Base-by-base conservation (phyloP, 306 rosid genomes). In the Erythrophleum fordii region DNA sequence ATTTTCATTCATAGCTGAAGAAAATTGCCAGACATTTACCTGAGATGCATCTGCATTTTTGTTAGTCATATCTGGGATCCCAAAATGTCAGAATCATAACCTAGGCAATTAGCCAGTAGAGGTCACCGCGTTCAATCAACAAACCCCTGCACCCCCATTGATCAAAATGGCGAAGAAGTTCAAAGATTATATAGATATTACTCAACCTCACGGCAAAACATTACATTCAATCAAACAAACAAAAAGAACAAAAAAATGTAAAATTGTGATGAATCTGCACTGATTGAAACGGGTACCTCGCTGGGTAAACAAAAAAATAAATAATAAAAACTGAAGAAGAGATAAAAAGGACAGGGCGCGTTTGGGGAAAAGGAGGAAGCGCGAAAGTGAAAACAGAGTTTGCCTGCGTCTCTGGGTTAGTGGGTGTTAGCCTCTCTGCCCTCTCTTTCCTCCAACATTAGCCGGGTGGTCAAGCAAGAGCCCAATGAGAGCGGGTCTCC, bases 31-130 rank as follows among this genome's bases (percentile, higher is more conserved):
- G 53, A 29, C 28, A 49, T 45, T 71, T 58, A 90, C 99, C 97
- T 87, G 94, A 82, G 86, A 80, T 52, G 82, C 77, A 8, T 93
- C 97, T 0, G 89, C 83, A 80, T 20, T 91, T 75, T 89, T 89
- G 83, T 83, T 89, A 76, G 86, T 77, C 99, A 96, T 96, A 76
- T 83, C 88, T 84, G 88, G 83, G 89, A 88, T 83, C 84, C 83
- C 86, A 79, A 81, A 90, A 85, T 87, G 89, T 87, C 78, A 81
- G 85, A 89, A 90, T 68, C 84, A 79, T 81, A 81, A 78, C 86
- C 76, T 41, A 68, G 60, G 60, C 46, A 53, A 67, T 59, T 45
- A 67, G 28, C 90, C 73, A 81, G 69, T 61, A 79, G 76, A 84
- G 69, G 77, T 72, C 84, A 85, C 41, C 80, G 76, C 81, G 78